A percentile compares a stretch with the other conserved stretches of the same genome.
phyloP scores from a whole-genome alignment of 129 eudicot species.

The Flaveria linearis region DNA sequence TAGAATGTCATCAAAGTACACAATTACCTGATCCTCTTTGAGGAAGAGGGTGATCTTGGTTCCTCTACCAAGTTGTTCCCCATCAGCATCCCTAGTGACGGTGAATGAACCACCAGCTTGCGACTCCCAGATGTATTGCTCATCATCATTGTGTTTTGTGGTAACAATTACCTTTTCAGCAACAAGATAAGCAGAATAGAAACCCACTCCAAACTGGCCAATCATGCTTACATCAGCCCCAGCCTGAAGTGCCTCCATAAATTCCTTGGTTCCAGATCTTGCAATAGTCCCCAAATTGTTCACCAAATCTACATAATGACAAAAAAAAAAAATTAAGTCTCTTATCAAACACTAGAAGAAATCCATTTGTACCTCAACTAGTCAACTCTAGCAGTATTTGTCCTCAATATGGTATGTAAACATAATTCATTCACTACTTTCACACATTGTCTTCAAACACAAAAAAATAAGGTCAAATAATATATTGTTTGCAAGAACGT shows the following conservation, averaged over 20 bases:
- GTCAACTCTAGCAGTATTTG: no score
- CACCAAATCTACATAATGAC: slow-evolving; percentile 62
- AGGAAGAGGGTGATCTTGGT: slow-evolving; percentile 86
- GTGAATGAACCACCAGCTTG: slow-evolving; percentile 37
- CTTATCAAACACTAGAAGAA: no score
- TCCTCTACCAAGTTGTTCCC: slow-evolving; percentile 85
- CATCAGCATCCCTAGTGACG: slow-evolving; percentile 62
- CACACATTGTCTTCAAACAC: neutral
- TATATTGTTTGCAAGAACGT: neutral
- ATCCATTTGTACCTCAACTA: no score
- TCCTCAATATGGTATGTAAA: neutral
- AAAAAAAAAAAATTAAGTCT: neutral
- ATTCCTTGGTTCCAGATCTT: slow-evolving; percentile 85
- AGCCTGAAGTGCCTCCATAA: slow-evolving; percentile 88
- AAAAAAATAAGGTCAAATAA: neutral
- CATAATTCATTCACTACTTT: neutral
- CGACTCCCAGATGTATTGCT: slow-evolving; percentile 89
- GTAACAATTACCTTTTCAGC: slow-evolving; percentile 90
- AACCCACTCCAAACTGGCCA: slow-evolving; percentile 89
- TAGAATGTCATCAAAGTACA: neutral
- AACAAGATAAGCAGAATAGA: slow-evolving; percentile 86
- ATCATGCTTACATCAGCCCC: slow-evolving; percentile 97
- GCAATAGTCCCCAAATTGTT: slow-evolving; percentile 94
- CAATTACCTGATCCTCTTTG: slow-evolving; percentile 81
- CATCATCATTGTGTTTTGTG: slow-evolving; percentile 89